Base-by-base conservation (phyloP, 2,329 filamentous ascomycete genomes). In the Dactylellina leptospora region DNA sequence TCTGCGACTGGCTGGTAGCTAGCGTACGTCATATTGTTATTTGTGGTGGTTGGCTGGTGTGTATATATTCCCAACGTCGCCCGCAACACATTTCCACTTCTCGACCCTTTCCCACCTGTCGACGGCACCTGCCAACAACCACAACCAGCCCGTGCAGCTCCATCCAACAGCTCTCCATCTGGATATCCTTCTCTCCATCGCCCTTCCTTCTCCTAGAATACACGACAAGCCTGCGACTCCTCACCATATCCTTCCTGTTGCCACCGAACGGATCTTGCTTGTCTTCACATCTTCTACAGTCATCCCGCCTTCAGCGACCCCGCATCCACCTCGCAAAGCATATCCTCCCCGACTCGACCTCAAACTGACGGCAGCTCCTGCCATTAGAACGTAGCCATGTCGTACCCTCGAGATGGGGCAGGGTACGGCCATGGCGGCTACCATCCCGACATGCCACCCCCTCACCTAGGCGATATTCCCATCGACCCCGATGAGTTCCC, bases 401-500 rank as follows among this genome's bases (percentile, higher is more conserved):
- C 68, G 66, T 71, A 71, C 58, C n/a, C n/a, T n/a, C 68, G 59
- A 55, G 66, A 60, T 44, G 59, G 68, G 68, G 61, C 18, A 36
- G 68, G 58, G 66, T 71, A 63, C 58, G 58, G 66, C 58, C 66
- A 62, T 53, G 58, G 66, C 27, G 56, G 66, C 58, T 71, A 63
- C 45, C 59, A 72, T 45, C 44, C 54, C 25, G 68, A 72, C n/a
- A 59, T 72, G 59, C 68, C 68, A 33, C 59, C 61, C 33, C 40
- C 68, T 27, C 68, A 72, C 13, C 59, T 72, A 4, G 68, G 59
- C 8, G 59, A 72, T 16, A 60, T 64, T n/a, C 44, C 11, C 27
- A 50, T 72, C 40, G 59, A 72, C 44, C 68, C 68, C 4, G 59
- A 72, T 25, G 68, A 72, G 40, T 72, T 72, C 59, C 68, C 68